Conservation (phyloP, 225 moss, liverwort and hornwort species). For the Climacium dendroides region DNA sequence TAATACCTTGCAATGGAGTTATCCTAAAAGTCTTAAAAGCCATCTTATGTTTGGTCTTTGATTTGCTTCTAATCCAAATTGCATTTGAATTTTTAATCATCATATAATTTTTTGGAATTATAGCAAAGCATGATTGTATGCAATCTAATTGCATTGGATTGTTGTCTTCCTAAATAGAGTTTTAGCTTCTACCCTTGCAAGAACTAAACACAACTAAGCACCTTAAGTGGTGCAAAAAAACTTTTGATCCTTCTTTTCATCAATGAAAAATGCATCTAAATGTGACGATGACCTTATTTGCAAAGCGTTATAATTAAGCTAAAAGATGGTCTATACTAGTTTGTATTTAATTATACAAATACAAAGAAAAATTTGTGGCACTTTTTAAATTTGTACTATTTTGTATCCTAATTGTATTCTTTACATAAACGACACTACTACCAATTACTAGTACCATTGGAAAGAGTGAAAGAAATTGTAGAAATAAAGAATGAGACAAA, state of each 20-base stretch:
- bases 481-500: neutral
- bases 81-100: neutral
- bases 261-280: neutral
- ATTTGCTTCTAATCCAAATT: neutral
- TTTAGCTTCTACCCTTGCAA: neutral
- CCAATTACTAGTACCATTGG: accelerated
- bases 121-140: neutral
- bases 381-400: neutral
- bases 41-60: too few relatives aligned
- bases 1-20: neutral
- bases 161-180: neutral
- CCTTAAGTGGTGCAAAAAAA: neutral
- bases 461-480: neutral
- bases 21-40: too few relatives aligned
- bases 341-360: neutral
- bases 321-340: neutral
- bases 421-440: neutral
- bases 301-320: neutral
- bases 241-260: neutral
- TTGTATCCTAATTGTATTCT: neutral
- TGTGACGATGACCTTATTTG: neutral
- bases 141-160: neutral
- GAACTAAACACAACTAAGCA: neutral
- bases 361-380: neutral
- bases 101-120: neutral